These are phyloP conservation scores for Coniferiporia sulphurascens DNA, from an alignment of 1,284 basidiomycete genomes.

Conservation along the genomic window DNA sequence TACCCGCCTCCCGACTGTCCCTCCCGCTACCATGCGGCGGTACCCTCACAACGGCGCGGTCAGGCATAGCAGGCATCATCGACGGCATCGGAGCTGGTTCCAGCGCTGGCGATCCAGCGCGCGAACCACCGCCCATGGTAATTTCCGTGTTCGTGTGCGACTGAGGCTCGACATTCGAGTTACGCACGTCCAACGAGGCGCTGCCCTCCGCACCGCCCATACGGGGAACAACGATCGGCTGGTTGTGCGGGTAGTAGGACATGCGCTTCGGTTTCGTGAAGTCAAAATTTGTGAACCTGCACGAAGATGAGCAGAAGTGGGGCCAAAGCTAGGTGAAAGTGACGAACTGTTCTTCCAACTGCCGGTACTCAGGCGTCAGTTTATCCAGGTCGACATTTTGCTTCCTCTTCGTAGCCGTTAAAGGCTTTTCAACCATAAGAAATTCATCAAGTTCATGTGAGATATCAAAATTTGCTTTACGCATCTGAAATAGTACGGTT, in stretches of 20 bases:
- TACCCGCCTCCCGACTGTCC: no score
- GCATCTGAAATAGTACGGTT: conserved; percentile 49
- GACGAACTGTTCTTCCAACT: conserved; percentile 91
- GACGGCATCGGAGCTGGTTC: neutral
- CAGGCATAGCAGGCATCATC: neutral
- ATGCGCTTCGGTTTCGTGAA: conserved; percentile 57
- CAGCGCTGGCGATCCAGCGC: conserved; percentile 4
- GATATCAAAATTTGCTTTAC: conserved; percentile 95
- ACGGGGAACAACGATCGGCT: conserved; percentile 47
- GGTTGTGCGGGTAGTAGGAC: conserved; percentile 79
- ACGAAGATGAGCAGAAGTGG: conserved; percentile 1
- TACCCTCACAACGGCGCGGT: neutral
- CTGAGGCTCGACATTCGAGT: neutral
- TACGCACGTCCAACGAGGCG: conserved; percentile 10
- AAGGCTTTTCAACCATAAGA: conserved; percentile 92
- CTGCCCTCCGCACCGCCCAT: conserved; percentile 9
- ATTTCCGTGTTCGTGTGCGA: conserved; percentile 9
- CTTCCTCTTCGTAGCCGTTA: conserved; percentile 91
- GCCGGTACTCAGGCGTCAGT: conserved; percentile 85
- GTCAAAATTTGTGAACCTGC: conserved; percentile 76
- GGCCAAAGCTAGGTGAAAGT: neutral
- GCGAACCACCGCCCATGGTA: conserved; percentile 6
- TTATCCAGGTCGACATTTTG: conserved; percentile 77
- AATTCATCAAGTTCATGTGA: conserved; percentile 97
- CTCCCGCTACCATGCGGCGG: neutral